Conservation (phyloP, 768 basidiomycete genomes). For the Collybia mongolica region DNA sequence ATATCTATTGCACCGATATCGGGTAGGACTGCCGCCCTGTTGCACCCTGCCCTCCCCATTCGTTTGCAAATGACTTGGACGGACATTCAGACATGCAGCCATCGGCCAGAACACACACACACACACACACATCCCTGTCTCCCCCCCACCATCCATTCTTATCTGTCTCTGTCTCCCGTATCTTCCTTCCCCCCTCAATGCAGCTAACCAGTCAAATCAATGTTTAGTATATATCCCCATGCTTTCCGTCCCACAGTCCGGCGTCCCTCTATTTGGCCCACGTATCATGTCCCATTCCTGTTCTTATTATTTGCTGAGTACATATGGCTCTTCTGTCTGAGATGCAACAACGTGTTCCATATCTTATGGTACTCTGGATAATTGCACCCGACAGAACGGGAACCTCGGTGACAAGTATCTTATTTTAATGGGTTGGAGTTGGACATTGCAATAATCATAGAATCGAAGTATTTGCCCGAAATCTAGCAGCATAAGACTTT, state of each 20-base stretch:
- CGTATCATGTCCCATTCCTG: constrained; percentile 6
- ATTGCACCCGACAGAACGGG: background rate
- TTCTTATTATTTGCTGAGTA: constrained; percentile 3
- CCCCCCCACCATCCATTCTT: constrained; percentile 18
- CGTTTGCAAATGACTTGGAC: constrained; percentile 27
- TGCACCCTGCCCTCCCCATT: constrained; percentile 22
- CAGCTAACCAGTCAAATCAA: constrained; percentile 19
- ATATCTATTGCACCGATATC: constrained; percentile 15
- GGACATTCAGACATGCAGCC: constrained; percentile 29
- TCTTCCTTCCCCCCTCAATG: constrained; percentile 10
- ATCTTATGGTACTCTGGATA: background rate
- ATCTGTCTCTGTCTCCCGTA: constrained; percentile 9
- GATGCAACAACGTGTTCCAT: constrained; percentile 6
- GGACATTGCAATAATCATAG: constrained; percentile 1
- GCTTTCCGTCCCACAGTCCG: constrained; percentile 8
- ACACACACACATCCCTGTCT: constrained; percentile 14
- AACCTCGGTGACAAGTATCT: background rate
- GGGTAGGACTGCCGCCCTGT: constrained; percentile 16
- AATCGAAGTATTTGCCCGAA: background rate
- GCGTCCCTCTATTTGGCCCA: background rate
- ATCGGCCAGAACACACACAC: constrained; percentile 13
- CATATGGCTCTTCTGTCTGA: constrained; percentile 1
- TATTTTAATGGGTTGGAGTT: constrained; percentile 5
- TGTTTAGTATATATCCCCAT: constrained; percentile 19
- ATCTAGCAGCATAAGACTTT: background rate